Conservation (phyloP, 139 green algal genomes). For the Coccomyxa sp. region DNA sequence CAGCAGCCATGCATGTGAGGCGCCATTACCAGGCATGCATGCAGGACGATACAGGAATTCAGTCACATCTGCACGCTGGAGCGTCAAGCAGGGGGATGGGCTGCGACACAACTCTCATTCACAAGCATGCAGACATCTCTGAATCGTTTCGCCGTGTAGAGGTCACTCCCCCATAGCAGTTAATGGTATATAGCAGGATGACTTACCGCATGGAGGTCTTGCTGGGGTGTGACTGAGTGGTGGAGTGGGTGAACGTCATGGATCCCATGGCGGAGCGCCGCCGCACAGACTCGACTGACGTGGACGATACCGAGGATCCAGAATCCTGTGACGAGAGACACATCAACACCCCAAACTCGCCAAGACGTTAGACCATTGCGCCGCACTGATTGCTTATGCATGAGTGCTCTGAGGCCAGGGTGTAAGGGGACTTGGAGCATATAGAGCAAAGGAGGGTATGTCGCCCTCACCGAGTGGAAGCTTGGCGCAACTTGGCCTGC, state of each 20-base stretch:
- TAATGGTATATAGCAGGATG: not conserved
- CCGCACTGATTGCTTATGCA: not conserved
- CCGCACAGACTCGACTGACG: not conserved
- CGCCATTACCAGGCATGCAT: no score
- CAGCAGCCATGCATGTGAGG: no score
- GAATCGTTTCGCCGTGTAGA: no score
- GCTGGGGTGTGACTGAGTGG: not conserved
- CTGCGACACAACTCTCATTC: no score
- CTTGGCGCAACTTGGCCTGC: not conserved
- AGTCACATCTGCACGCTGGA: no score
- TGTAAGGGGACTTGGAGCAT: no score
- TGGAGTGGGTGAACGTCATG: not conserved
- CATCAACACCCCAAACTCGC: no score
- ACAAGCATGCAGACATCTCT: no score
- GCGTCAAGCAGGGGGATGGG: no score
- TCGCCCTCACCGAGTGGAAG: not conserved
- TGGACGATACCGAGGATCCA: not conserved
- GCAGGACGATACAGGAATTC: no score
- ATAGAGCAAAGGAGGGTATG: not conserved
- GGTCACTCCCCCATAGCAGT: no score
- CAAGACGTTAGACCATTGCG: not conserved
- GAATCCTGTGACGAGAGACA: not conserved
- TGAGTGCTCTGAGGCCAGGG: no score
- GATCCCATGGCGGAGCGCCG: not conserved
- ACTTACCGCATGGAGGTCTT: not conserved